A percentile compares a stretch with the other conserved stretches of the same genome.
Conservation (phyloP, 2,329 filamentous ascomycete species). For the Epicoccum sorghinum region DNA sequence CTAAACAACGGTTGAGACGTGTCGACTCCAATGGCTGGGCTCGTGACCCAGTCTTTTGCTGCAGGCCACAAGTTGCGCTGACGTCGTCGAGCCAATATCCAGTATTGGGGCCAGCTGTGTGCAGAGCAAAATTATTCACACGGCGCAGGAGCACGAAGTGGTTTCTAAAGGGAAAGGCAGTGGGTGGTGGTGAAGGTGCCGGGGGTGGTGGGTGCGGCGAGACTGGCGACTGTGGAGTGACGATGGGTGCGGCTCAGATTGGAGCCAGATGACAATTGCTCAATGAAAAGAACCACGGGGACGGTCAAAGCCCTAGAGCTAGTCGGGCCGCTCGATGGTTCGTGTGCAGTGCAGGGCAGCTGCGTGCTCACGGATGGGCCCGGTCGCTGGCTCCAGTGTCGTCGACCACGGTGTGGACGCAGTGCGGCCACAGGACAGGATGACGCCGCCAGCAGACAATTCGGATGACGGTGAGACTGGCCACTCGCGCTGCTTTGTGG, state of each 20-base stretch:
- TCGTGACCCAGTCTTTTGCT: constrained; percentile 2
- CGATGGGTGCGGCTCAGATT: constrained; percentile 13
- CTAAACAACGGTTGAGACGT: constrained; percentile 2
- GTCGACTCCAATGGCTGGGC: constrained; percentile 9
- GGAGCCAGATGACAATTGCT: constrained; percentile 1
- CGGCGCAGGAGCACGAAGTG: background rate
- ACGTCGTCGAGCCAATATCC: constrained; percentile 6
- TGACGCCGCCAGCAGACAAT: constrained; percentile 10
- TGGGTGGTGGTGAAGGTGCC: background rate
- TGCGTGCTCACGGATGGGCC: constrained; percentile 21
- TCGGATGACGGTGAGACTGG: constrained; percentile 8
- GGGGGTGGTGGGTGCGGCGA: constrained; percentile 8
- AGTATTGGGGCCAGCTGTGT: constrained; percentile 26
- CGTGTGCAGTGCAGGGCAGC: constrained; percentile 13
- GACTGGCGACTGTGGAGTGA: background rate
- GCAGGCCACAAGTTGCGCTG: background rate
- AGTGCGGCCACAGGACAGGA: constrained; percentile 11
- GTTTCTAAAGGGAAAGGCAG: background rate
- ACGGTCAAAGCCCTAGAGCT: constrained; percentile 14
- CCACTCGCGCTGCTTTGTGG: constrained; percentile 23
- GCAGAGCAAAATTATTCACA: constrained; percentile 18
- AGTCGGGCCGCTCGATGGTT: constrained; percentile 20
- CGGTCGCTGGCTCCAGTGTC: constrained; percentile 20
- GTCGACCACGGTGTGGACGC: constrained; percentile 10
- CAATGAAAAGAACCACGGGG: constrained; percentile 17